These are phyloP conservation scores for Selaginella moellendorffii DNA, from an alignment of 75 land plant genomes.

Conservation along the genomic window DNA sequence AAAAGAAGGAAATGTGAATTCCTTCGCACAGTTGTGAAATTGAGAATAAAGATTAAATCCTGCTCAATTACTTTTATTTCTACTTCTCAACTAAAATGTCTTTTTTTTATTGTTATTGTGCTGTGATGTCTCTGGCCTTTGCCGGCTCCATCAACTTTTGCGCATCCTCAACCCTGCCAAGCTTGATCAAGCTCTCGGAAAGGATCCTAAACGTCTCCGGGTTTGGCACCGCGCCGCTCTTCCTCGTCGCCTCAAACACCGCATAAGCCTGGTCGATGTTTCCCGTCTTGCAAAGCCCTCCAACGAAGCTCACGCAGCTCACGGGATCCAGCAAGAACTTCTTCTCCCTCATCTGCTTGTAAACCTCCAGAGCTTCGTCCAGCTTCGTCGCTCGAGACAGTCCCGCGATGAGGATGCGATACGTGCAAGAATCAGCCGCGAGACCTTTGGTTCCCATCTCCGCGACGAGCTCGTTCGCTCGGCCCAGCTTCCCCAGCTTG, in stretches of 20 bases:
- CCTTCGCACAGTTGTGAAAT: no score
- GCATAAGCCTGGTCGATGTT: background rate
- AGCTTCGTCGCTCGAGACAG: background rate
- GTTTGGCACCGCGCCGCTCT: background rate
- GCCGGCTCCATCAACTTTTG: background rate
- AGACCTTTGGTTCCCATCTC: background rate
- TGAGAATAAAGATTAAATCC: no score
- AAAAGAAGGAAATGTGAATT: no score
- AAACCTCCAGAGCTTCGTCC: background rate
- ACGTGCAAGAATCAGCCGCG: background rate
- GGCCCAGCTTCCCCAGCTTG: background rate
- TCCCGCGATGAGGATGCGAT: background rate
- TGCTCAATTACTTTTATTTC: no score
- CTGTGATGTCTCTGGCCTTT: background rate
- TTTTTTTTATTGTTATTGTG: no score
- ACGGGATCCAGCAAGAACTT: background rate
- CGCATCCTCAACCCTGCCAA: background rate
- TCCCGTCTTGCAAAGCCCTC: background rate
- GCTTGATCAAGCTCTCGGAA: background rate
- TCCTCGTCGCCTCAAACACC: background rate
- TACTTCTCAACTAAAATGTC: no score
- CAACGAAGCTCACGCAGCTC: background rate
- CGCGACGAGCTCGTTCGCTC: background rate
- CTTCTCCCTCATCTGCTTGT: background rate
- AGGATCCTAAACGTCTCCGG: background rate